A percentile compares a stretch with the other conserved stretches of the same genome.
Conservation (phyloP, 805 yeast genomes). For the Candida oleophila region DNA sequence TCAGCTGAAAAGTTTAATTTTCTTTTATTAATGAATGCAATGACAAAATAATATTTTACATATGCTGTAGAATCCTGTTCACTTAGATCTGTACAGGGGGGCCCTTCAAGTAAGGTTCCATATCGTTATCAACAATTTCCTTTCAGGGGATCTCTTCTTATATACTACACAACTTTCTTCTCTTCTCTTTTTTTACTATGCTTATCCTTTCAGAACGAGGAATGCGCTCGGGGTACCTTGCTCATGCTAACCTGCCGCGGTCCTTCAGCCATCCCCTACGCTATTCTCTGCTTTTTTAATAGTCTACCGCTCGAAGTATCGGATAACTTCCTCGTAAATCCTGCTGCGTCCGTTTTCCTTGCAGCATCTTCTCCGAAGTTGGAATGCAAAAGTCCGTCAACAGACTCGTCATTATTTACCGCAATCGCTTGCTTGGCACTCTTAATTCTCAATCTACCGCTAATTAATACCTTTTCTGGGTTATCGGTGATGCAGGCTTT, state of each 20-base stretch:
- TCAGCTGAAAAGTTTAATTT: background rate
- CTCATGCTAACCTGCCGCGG: too few relatives aligned
- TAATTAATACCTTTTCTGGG: constrained; percentile 64
- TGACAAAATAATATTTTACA: background rate
- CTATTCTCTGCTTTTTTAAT: constrained; percentile 19
- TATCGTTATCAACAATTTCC: too few relatives aligned
- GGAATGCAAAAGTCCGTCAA: constrained; percentile 17
- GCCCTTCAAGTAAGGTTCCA: too few relatives aligned
- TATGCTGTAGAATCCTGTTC: background rate
- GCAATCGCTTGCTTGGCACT: constrained; percentile 76
- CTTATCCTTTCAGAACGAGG: background rate
- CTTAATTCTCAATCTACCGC: constrained; percentile 69
- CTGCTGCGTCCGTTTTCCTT: constrained; percentile 13
- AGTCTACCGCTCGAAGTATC: constrained; percentile 24
- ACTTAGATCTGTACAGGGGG: background rate
- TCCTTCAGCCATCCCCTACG: too few relatives aligned
- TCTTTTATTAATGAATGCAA: background rate
- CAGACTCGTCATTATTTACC: constrained; percentile 26
- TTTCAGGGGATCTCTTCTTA: too few relatives aligned
- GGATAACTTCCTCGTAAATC: constrained; percentile 21
- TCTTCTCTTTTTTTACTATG: too few relatives aligned
- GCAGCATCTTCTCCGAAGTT: constrained; percentile 16
- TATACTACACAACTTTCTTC: too few relatives aligned
- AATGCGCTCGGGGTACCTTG: background rate
- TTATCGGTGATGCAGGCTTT: constrained; percentile 55